These are phyloP conservation scores for Suhomyces anneliseae DNA, from an alignment of 1,139 yeast genomes.

Conservation along the genomic window DNA sequence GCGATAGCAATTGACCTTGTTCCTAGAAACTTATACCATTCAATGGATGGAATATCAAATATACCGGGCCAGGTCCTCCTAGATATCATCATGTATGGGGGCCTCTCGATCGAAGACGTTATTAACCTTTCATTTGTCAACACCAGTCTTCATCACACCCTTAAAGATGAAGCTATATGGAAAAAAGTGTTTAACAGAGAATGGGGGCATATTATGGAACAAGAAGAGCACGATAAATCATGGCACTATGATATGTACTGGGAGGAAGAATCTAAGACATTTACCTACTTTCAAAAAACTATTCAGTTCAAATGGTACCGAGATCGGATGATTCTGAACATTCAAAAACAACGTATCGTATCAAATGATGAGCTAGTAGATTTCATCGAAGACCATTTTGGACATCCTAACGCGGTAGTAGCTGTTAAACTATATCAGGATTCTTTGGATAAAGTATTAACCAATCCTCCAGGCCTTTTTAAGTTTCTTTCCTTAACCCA, in stretches of 20 bases:
- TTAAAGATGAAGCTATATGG: slow-evolving; percentile 2
- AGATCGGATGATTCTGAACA: no score
- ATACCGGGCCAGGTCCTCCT: not conserved
- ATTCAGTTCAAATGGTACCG: no score
- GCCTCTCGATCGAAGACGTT: slow-evolving; percentile 22
- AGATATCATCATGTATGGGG: slow-evolving; percentile 19
- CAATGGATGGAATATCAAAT: no score
- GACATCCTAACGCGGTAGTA: not conserved
- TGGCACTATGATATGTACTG: not conserved
- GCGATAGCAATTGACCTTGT: no score
- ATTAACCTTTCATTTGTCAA: slow-evolving; percentile 14
- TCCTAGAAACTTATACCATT: no score
- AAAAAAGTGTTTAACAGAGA: not conserved
- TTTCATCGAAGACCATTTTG: no score
- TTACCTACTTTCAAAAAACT: no score
- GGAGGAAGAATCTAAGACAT: no score
- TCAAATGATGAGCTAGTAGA: no score
- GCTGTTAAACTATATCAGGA: not conserved
- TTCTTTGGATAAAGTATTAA: not conserved
- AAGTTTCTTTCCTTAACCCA: not conserved
- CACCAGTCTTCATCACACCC: not conserved
- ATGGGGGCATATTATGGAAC: slow-evolving; percentile 1
- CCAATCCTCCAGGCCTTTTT: not conserved
- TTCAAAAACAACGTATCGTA: no score
- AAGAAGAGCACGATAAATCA: not conserved